A percentile compares a stretch with the other conserved stretches of the same genome.
phyloP scores from a whole-genome alignment of 2,329 filamentous ascomycete genomes.

The Fusarium hostae region DNA sequence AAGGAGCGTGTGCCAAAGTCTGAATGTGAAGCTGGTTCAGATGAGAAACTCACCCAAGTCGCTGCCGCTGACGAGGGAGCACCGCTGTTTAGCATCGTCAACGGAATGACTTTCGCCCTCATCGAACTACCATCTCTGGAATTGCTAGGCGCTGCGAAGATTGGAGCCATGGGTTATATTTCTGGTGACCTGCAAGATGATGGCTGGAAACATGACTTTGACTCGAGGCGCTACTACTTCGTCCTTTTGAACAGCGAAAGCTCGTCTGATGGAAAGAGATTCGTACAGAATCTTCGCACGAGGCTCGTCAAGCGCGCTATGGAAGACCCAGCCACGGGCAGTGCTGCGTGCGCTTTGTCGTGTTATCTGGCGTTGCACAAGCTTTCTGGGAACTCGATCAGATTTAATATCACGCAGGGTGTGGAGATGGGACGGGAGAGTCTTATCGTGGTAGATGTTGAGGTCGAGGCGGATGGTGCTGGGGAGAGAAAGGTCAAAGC shows the following conservation, averaged over 20 bases:
- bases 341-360: slow-evolving; percentile 67
- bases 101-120: slow-evolving; percentile 77
- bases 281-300: slow-evolving; percentile 57
- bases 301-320: slow-evolving; percentile 65
- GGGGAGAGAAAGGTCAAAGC: neutral
- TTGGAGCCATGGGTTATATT: slow-evolving; percentile 49
- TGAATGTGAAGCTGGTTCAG: slow-evolving; percentile 6
- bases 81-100: slow-evolving; percentile 70
- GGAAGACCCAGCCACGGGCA: slow-evolving; percentile 72
- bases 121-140: slow-evolving; percentile 69
- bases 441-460: slow-evolving; percentile 59
- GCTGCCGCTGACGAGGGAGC: slow-evolving; percentile 52
- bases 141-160: slow-evolving; percentile 60
- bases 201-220: slow-evolving; percentile 62
- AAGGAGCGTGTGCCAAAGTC: slow-evolving; percentile 48
- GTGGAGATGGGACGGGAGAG: slow-evolving; percentile 73
- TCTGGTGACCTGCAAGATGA: slow-evolving; percentile 55
- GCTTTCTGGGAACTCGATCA: slow-evolving; percentile 42
- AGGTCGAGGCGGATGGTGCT: slow-evolving; percentile 16
- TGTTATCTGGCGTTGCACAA: slow-evolving; percentile 61
- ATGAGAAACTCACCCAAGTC: slow-evolving; percentile 38
- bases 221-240: slow-evolving; percentile 69
- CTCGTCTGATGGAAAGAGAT: slow-evolving; percentile 32
- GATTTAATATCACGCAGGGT: slow-evolving; percentile 68
- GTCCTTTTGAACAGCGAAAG: slow-evolving; percentile 51